These are phyloP conservation scores for Fusarium citri DNA, from an alignment of 2,329 filamentous ascomycete species.

Conservation along the genomic window DNA sequence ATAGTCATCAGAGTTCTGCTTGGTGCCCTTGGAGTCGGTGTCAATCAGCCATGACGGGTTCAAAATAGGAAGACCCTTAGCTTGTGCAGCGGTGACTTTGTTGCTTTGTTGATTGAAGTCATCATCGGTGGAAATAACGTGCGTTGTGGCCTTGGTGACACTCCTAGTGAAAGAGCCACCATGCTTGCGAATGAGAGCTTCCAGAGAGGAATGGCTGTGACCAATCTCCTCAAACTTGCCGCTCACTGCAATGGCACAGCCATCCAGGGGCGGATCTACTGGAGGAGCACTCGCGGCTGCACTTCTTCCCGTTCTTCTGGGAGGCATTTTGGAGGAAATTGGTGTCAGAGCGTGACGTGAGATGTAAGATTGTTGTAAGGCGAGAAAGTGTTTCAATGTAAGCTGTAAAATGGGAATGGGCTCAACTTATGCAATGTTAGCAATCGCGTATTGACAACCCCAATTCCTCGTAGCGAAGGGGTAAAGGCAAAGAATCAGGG, in stretches of 20 bases:
- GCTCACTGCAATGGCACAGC: conserved; percentile 66
- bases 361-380: background rate
- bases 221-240: conserved; percentile 68
- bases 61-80: conserved; percentile 66
- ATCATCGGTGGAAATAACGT: conserved; percentile 66
- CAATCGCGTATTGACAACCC: conserved; percentile 7
- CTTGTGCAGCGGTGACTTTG: conserved; percentile 63
- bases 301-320: conserved; percentile 40
- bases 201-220: conserved; percentile 63
- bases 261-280: conserved; percentile 55
- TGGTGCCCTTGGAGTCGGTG: conserved; percentile 54
- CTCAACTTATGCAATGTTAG: conserved; percentile 31
- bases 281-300: conserved; percentile 40
- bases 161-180: conserved; percentile 62
- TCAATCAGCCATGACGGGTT: conserved; percentile 71
- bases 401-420: background rate
- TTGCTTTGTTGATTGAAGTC: conserved; percentile 62
- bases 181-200: conserved; percentile 58
- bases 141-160: conserved; percentile 64
- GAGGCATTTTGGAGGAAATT: conserved; percentile 33
- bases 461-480: background rate
- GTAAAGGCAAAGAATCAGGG: conserved; percentile 34
- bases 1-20: conserved; percentile 43
- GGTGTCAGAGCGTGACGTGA: background rate
- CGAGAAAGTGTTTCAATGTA: background rate